Evolutionary conservation across 805 yeast species (phyloP), one percentile per base, ranked within the genome.

Genomic region (Blastobotrys robertii): DNA sequence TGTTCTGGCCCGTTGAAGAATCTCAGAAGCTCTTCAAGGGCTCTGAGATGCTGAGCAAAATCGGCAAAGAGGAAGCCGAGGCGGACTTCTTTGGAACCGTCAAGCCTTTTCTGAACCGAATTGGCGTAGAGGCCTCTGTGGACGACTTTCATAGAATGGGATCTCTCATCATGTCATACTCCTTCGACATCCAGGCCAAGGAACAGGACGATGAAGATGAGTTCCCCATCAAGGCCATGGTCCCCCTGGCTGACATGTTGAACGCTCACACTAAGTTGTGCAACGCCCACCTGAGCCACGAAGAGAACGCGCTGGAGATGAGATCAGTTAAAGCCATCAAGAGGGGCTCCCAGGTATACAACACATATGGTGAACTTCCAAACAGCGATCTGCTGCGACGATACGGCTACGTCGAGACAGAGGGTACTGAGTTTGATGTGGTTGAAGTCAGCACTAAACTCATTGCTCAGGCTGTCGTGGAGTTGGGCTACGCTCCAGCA

Each of bases 291-390:
- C 63, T 87, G 47, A 70, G 70, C 34, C 76, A 76, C 48, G 44
- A 30, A 22, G 51, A 48, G 30, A 50, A 61, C 1, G 72, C 66
- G 4, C 63, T 88, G 30, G 76, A 75, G n/a, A 85, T 92, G 94
- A 70, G 72, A 38, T 74, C 94, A 1, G 74, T 74, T 7, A 73
- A 72, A 44, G 60, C 65, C 3, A 88, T 90, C 32, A 43, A 59
- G 4, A 63, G 63, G 30, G 87, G 83, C 2, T 81, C 77, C 29
- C 97, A 92, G 57, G 68, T 90, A 3, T 88, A 74, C 63, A 90
- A 90, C 62, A 81, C 86, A 0, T 90, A 92, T 59, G 94, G 95
- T 1, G 92, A 87, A 37, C 79, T 84, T 50, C 92, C 97, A 31
- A 90, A 88, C 59, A 68, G 90, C n/a, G 97, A 92, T 55, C 70